Base-by-base conservation (phyloP, 2,329 filamentous ascomycete species). In the Didymella segeticola region DNA sequence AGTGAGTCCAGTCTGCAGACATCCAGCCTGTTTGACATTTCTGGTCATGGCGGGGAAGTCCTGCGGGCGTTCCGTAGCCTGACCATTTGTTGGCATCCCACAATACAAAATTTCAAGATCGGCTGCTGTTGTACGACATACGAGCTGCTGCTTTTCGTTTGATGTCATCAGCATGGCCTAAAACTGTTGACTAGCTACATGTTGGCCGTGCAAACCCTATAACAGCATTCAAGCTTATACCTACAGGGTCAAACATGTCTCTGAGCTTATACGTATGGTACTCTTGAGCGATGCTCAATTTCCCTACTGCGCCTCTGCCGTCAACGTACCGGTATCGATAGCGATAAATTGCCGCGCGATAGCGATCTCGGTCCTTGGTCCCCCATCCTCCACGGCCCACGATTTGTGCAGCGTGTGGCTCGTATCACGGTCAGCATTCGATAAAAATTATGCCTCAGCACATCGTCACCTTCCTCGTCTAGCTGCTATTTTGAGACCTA, bases 351-450 rank as follows among this genome's bases (percentile, higher is more conserved):
- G 38, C 43, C 25, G 19, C 25, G 19, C 17, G 43, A 49, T 37
- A 33, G 36, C 30, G 25, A 43, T 42, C 15, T 47, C 42, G 46
- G 39, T n/a, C 41, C 25, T 33, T 27, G 17, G 15, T 27, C 37
- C 39, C 39, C 51, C 34, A 48, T 23, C 17, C 15, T 43, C 33
- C 31, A 31, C 17, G 14, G 33, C 33, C 20, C 39, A 31, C 36
- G 47, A 63, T 47, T 71, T 70, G 64, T 72, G 69, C 69, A 70
- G 49, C 48, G 45, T 43, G 53, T 52, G 43, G 36, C 30, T 64
- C 63, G 69, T 70, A 68, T 68, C 66, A 59, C 42, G 61, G 66
- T 66, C 68, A 69, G 69, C 70, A 64, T 62, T 67, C 67, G 65
- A 72, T 72, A 70, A 63, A 56, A 61, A 48, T 58, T 60, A 62